These are phyloP conservation scores for Kwoniella newhampshirensis DNA, from an alignment of 768 basidiomycete genomes.

Conservation along the genomic window DNA sequence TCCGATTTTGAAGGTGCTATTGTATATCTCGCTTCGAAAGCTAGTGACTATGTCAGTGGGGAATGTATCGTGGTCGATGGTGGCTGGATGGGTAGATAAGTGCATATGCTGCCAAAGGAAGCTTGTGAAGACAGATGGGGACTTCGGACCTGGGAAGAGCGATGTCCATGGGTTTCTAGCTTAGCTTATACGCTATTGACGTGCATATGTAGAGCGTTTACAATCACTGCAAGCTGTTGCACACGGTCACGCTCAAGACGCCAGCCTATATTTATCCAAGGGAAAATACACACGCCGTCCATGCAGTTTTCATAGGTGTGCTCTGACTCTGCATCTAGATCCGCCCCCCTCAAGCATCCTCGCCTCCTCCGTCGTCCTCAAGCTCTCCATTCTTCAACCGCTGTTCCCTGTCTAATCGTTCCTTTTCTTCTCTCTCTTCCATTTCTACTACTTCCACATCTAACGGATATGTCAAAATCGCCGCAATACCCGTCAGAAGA, in stretches of 20 bases:
- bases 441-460: constrained; percentile 93
- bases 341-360: background rate
- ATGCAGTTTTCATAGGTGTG: background rate
- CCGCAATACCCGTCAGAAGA: constrained; percentile 89
- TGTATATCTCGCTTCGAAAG: constrained; percentile 68
- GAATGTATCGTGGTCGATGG: constrained; percentile 72
- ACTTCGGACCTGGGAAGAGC: too few species aligned
- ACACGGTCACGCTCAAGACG: too few species aligned
- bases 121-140: too few species aligned
- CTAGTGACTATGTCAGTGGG: constrained; percentile 71
- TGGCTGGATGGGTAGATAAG: constrained; percentile 58
- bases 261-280: too few species aligned
- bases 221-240: too few species aligned
- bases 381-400: constrained; percentile 18
- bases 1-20: constrained; percentile 72
- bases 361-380: background rate
- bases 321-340: background rate
- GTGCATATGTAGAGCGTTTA: too few species aligned
- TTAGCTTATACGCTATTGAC: too few species aligned
- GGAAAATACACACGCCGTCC: too few species aligned
- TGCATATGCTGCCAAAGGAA: too few species aligned
- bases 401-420: constrained; percentile 40
- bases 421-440: constrained; percentile 73
- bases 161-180: too few species aligned
- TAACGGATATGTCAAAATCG: constrained; percentile 90